Evolutionary conservation across 805 yeast species (phyloP).

Genomic region (Sporopachydermia lactativora): DNA sequence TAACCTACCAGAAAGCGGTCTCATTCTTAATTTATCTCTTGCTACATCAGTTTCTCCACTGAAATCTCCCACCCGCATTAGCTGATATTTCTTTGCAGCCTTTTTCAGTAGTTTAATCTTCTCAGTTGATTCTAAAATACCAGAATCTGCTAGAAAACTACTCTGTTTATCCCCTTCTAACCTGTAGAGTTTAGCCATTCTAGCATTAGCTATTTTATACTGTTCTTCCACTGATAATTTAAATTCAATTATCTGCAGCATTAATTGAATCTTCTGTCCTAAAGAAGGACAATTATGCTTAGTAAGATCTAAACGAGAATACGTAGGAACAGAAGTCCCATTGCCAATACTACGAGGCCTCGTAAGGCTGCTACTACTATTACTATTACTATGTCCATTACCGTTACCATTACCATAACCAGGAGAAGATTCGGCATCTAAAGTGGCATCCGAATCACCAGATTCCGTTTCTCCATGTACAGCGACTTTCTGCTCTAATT

Average conservation of each 20-base stretch:
- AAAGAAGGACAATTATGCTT: constrained; percentile 90
- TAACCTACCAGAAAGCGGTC: constrained; percentile 72
- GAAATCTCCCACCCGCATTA: constrained; percentile 49
- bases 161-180: constrained; percentile 84
- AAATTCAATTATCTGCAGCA: constrained; percentile 90
- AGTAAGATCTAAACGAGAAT: constrained; percentile 64
- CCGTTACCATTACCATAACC: background rate
- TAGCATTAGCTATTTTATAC: constrained; percentile 85
- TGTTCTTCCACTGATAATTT: constrained; percentile 90
- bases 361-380: no score
- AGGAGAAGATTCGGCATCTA: background rate
- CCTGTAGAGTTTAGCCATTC: constrained; percentile 71
- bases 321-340: constrained; percentile 16
- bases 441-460: background rate
- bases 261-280: constrained; percentile 87
- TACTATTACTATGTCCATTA: background rate
- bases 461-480: background rate
- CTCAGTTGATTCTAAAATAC: constrained; percentile 70
- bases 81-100: constrained; percentile 77
- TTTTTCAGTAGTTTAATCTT: constrained; percentile 74
- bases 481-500: constrained; percentile 18
- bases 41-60: background rate
- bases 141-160: constrained; percentile 80
- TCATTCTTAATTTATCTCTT: constrained; percentile 13
- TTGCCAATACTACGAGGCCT: background rate